phyloP scores from a whole-genome alignment of 1,139 yeast genomes.

The Candida sp. region DNA sequence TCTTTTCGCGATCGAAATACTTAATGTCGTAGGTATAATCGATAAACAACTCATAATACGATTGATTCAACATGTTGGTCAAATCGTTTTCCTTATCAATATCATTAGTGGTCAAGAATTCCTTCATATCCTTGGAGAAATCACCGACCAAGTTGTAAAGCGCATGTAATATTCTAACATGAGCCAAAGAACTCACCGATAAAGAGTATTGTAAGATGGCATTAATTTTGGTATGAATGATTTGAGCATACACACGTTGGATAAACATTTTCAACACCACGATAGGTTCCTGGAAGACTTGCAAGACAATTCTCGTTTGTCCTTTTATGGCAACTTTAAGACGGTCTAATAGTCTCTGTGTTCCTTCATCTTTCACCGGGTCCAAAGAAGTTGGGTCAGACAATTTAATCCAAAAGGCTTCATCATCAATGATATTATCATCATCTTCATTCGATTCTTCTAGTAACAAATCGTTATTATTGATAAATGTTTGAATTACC shows the following conservation, averaged over 20 bases:
- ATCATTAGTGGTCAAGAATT: slow-evolving; percentile 47
- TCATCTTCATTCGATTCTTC: slow-evolving; percentile 25
- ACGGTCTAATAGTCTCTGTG: slow-evolving; percentile 26
- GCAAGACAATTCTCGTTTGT: slow-evolving; percentile 70
- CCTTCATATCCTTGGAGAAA: slow-evolving; percentile 65
- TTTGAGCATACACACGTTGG: slow-evolving; percentile 77
- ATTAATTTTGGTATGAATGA: slow-evolving; percentile 66
- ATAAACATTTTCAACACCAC: slow-evolving; percentile 68
- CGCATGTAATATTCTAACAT: slow-evolving; percentile 71
- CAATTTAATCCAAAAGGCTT: slow-evolving; percentile 32
- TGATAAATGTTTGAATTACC: slow-evolving; percentile 80
- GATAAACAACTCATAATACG: slow-evolving; percentile 67
- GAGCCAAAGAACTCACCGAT: slow-evolving; percentile 66
- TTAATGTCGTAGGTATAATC: slow-evolving; percentile 66
- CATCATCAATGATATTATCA: slow-evolving; percentile 33
- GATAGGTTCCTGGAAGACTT: slow-evolving; percentile 66
- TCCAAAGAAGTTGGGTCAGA: slow-evolving; percentile 34
- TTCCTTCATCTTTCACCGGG: slow-evolving; percentile 28
- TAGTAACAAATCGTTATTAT: slow-evolving; percentile 72
- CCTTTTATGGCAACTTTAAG: slow-evolving; percentile 49
- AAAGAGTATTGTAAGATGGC: slow-evolving; percentile 62
- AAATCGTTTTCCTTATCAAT: slow-evolving; percentile 44
- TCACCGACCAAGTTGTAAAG: slow-evolving; percentile 60
- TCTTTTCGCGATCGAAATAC: slow-evolving; percentile 73
- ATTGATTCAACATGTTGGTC: slow-evolving; percentile 63